Conservation (phyloP, 306 rosid genomes). For the Herpetospermum pedunculosum region DNA sequence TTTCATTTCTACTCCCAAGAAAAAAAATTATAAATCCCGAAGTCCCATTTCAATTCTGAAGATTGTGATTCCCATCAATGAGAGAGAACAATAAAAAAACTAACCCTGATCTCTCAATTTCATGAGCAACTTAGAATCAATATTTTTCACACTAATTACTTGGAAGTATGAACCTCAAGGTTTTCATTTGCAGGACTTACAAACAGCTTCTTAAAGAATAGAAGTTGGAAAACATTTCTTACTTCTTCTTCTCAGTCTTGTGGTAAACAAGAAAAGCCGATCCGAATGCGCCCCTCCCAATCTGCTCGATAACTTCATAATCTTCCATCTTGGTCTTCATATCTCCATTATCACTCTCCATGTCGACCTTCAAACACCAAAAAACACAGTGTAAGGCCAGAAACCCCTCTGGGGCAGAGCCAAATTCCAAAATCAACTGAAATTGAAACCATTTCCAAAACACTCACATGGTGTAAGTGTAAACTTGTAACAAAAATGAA, state of each 20-base stretch:
- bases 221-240: slow-evolving; percentile 3
- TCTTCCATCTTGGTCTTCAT: slow-evolving; percentile 55
- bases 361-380: slow-evolving; percentile 33
- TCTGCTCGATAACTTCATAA: slow-evolving; percentile 66
- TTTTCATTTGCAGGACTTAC: neutral
- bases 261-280: slow-evolving; percentile 73
- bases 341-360: slow-evolving; percentile 51
- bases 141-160: neutral
- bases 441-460: slow-evolving; percentile 15
- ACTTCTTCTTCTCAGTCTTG: slow-evolving; percentile 59
- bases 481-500: neutral
- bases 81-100: neutral
- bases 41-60: neutral
- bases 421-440: slow-evolving; percentile 16
- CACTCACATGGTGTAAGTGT: slow-evolving; percentile 10
- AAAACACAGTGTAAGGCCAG: slow-evolving; percentile 17
- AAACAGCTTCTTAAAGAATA: neutral
- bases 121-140: neutral
- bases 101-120: slow-evolving; percentile 1
- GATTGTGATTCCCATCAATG: neutral
- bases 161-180: neutral
- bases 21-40: neutral
- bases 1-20: neutral
- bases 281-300: slow-evolving; percentile 84
- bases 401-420: slow-evolving; percentile 20